A percentile compares a stretch with the other conserved stretches of the same genome.
Conservation (phyloP, 148 eudicot species). For the Rhododendron ovatum region DNA sequence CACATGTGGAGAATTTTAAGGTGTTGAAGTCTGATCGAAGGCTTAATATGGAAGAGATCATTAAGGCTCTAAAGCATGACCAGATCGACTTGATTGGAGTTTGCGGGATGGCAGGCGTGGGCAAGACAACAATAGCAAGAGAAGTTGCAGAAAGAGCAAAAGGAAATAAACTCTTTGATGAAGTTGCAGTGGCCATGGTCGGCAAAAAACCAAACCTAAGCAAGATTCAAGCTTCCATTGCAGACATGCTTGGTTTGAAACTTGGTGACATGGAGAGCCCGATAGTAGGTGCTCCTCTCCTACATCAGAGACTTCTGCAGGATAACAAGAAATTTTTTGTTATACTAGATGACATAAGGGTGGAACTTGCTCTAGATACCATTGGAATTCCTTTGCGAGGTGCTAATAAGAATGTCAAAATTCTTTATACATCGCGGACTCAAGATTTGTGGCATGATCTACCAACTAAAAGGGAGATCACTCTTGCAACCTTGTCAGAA, state of each 20-base stretch:
- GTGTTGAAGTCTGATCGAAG: slow-evolving; percentile 27
- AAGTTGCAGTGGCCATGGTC: slow-evolving; percentile 34
- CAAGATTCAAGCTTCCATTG: slow-evolving; percentile 35
- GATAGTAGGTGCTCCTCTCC: neutral
- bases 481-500: slow-evolving; percentile 12
- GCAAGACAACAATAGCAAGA: slow-evolving; percentile 18
- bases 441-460: slow-evolving; percentile 24
- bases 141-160: neutral
- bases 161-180: slow-evolving; percentile 27
- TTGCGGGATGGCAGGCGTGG: slow-evolving; percentile 16
- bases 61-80: slow-evolving; percentile 5
- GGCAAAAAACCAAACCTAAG: slow-evolving; percentile 19
- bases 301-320: neutral
- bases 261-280: slow-evolving; percentile 3
- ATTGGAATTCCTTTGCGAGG: slow-evolving; percentile 26
- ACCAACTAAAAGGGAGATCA: slow-evolving; percentile 7
- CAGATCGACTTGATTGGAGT: neutral
- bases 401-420: slow-evolving; percentile 21
- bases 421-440: slow-evolving; percentile 27
- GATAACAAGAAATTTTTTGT: neutral
- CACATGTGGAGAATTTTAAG: slow-evolving; percentile 19
- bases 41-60: neutral
- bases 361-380: neutral
- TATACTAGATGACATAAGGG: neutral
- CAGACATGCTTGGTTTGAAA: slow-evolving; percentile 32